phyloP scores from a whole-genome alignment of 306 rosid species.

The Dryas octopetala region DNA sequence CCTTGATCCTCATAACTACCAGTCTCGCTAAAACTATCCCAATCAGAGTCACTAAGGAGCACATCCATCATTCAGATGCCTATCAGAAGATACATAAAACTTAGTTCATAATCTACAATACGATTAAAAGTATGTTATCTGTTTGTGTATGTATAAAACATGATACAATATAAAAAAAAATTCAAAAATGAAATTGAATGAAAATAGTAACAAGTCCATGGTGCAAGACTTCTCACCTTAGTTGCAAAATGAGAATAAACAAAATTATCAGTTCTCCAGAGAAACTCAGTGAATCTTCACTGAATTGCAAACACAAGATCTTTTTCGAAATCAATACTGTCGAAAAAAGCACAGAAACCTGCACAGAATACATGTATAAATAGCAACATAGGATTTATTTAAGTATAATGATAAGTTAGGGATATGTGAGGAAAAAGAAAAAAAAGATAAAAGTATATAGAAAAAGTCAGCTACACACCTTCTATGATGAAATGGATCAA shows the following conservation, averaged over 20 bases:
- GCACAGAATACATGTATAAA: constrained; percentile 7
- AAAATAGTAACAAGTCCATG: constrained; percentile 24
- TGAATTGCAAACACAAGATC: background rate
- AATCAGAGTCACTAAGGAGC: constrained; percentile 63
- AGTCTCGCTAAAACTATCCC: constrained; percentile 81
- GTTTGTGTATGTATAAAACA: background rate
- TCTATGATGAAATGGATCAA: constrained; percentile 35
- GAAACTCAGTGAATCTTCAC: constrained; percentile 15
- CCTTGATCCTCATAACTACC: constrained; percentile 79
- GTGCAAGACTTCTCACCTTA: constrained; percentile 27
- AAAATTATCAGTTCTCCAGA: background rate
- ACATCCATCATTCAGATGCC: constrained; percentile 63
- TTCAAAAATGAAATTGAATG: constrained; percentile 16
- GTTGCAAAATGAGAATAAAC: constrained; percentile 26
- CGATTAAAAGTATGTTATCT: constrained; percentile 9
- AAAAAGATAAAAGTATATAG: constrained; percentile 1
- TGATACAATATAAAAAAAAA: constrained; percentile 4
- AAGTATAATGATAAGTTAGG: background rate
- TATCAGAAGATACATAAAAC: constrained; percentile 32
- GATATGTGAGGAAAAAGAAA: background rate
- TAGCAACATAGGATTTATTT: constrained; percentile 10
- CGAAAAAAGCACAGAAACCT: constrained; percentile 21
- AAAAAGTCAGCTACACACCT: constrained; percentile 36
- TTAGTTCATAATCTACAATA: constrained; percentile 12
- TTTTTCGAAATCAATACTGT: constrained; percentile 3